Conservation (phyloP, 1,139 yeast species). For the Taphrina flavorubra region DNA sequence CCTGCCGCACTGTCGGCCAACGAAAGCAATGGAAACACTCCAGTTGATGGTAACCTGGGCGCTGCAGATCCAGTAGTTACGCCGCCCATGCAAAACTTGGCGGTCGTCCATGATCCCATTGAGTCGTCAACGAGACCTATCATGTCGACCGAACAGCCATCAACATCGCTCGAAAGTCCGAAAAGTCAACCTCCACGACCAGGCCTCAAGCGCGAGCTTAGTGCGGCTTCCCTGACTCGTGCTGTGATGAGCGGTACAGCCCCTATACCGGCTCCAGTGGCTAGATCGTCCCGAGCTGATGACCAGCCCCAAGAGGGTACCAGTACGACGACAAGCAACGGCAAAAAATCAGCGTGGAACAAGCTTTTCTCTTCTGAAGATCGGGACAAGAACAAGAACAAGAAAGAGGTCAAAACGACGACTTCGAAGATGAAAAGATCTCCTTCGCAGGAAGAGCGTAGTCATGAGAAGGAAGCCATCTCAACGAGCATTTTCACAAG, state of each 20-base stretch:
- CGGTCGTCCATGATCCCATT: neutral
- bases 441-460: constrained; percentile 12
- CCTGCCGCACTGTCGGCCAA: neutral
- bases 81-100: neutral
- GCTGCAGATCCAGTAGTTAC: neutral
- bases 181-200: constrained; percentile 17
- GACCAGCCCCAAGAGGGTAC: neutral
- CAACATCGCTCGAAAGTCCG: constrained; percentile 1
- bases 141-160: neutral
- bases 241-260: constrained; percentile 39
- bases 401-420: constrained; percentile 7
- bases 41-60: neutral
- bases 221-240: constrained; percentile 38
- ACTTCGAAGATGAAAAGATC: constrained; percentile 17
- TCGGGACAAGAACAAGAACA: constrained; percentile 14
- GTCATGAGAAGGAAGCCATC: constrained; percentile 21
- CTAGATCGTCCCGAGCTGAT: neutral
- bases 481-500: constrained; percentile 34
- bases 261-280: constrained; percentile 5
- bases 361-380: constrained; percentile 34
- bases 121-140: neutral
- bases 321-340: neutral
- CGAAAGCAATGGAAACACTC: neutral
- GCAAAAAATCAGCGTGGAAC: constrained; percentile 37
- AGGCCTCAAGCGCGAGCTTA: constrained; percentile 26